Evolutionary conservation across 2,329 filamentous ascomycete genomes (phyloP).

Genomic region (Diaporthe aspalathi): DNA sequence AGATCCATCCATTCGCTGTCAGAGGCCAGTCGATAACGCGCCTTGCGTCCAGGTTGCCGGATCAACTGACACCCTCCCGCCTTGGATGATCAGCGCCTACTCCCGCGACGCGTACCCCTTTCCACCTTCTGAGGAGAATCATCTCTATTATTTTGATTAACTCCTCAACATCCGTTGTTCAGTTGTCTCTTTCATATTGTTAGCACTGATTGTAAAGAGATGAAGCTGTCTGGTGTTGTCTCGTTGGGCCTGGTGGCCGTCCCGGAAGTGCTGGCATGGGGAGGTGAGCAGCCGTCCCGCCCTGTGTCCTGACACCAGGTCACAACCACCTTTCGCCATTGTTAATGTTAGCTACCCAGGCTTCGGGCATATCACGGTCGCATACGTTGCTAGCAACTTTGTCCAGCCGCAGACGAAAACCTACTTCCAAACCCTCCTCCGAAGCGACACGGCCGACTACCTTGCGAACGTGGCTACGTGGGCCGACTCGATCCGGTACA

Average conservation of each 20-base stretch:
- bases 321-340: neutral
- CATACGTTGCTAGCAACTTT: constrained; percentile 71
- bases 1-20: constrained; percentile 35
- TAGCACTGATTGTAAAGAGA: constrained; percentile 32
- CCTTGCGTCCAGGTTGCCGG: constrained; percentile 29
- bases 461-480: constrained; percentile 73
- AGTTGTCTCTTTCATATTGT: neutral
- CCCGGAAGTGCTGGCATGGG: constrained; percentile 54
- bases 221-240: constrained; percentile 47
- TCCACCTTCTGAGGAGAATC: neutral
- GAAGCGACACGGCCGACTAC: constrained; percentile 66
- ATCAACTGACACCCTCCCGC: constrained; percentile 35
- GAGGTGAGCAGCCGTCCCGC: constrained; percentile 50
- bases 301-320: neutral
- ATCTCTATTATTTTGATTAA: neutral
- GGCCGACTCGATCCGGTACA: constrained; percentile 76
- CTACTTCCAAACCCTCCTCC: constrained; percentile 68
- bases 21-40: constrained; percentile 5
- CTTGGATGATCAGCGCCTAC: constrained; percentile 13
- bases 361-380: constrained; percentile 74
- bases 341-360: constrained; percentile 50
- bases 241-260: constrained; percentile 47
- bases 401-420: constrained; percentile 66
- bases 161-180: neutral
- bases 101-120: constrained; percentile 11